These are phyloP conservation scores for Musa balbisiana DNA, from an alignment of 202 grass and related monocot genomes.

Conservation along the genomic window DNA sequence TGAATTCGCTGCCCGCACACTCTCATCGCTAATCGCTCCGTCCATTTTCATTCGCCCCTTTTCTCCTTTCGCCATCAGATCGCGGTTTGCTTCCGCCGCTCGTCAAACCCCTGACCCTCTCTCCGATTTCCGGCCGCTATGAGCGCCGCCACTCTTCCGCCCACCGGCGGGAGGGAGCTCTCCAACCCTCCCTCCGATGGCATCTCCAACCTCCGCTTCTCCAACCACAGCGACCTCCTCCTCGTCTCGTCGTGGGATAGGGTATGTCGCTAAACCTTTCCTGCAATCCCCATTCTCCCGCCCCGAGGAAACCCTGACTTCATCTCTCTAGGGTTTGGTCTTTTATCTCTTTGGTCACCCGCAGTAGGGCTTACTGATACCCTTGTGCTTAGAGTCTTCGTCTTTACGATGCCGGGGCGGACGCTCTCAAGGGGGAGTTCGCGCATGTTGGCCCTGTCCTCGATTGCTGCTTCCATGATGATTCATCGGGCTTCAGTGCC, in stretches of 20 bases:
- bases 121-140: constrained; percentile 27
- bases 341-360: not conserved
- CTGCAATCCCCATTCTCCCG: not conserved
- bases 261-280: constrained; percentile 26
- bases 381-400: constrained; percentile 52
- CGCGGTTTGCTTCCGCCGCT: not conserved
- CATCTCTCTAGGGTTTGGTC: not conserved
- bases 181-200: constrained; percentile 63
- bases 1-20: not conserved
- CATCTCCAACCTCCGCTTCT: constrained; percentile 92
- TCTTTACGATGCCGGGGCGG: constrained; percentile 72
- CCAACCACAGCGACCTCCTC: constrained; percentile 93
- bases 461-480: constrained; percentile 95
- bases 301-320: not conserved
- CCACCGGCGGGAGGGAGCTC: constrained; percentile 66
- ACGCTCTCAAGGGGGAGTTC: constrained; percentile 82
- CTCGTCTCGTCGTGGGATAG: constrained; percentile 96
- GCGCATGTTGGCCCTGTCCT: constrained; percentile 64
- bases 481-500: constrained; percentile 82
- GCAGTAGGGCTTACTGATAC: not conserved
- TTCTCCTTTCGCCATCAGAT: not conserved
- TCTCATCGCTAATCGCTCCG: too few species aligned
- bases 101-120: not conserved
- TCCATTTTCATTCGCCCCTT: not conserved
- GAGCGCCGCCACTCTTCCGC: constrained; percentile 37